Conservation (phyloP, 2,329 filamentous ascomycete species). For the Amauroascus niger region DNA sequence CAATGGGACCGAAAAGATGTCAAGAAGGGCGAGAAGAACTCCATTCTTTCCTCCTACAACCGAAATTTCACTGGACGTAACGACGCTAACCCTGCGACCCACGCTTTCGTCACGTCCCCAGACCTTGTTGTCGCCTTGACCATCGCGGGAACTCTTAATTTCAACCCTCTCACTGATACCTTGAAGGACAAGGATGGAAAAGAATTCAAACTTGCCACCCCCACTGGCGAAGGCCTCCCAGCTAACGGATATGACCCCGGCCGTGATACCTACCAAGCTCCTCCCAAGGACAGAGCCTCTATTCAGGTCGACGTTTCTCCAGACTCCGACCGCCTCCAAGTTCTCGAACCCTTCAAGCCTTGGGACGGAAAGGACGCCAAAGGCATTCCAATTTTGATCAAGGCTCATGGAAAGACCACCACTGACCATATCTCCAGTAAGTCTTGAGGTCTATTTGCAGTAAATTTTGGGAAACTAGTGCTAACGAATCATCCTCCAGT, state of each 20-base stretch:
- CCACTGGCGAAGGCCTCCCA: slow-evolving; percentile 73
- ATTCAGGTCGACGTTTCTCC: slow-evolving; percentile 78
- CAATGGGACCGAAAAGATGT: slow-evolving; percentile 94
- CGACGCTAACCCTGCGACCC: slow-evolving; percentile 87
- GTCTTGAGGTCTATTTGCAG: slow-evolving; percentile 10
- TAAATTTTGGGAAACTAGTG: not conserved
- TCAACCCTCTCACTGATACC: slow-evolving; percentile 89
- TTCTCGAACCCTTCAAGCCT: slow-evolving; percentile 71
- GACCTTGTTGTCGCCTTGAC: slow-evolving; percentile 81
- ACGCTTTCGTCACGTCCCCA: slow-evolving; percentile 85
- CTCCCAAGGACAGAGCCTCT: slow-evolving; percentile 63
- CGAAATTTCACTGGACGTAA: slow-evolving; percentile 99
- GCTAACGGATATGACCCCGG: slow-evolving; percentile 77
- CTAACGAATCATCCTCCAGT: slow-evolving; percentile 33
- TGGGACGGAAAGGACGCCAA: slow-evolving; percentile 89
- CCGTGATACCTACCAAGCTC: slow-evolving; percentile 89
- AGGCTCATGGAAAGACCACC: slow-evolving; percentile 91
- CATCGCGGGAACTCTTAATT: slow-evolving; percentile 73
- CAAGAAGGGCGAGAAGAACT: slow-evolving; percentile 91
- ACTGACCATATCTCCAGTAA: slow-evolving; percentile 84
- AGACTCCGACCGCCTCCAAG: slow-evolving; percentile 83
- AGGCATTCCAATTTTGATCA: slow-evolving; percentile 87
- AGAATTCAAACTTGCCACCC: slow-evolving; percentile 77
- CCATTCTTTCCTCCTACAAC: slow-evolving; percentile 98
- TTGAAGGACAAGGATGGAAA: slow-evolving; percentile 94